Evolutionary conservation across 768 basidiomycete genomes (phyloP).

Genomic region (Lanmaoa pseudosensibilis): DNA sequence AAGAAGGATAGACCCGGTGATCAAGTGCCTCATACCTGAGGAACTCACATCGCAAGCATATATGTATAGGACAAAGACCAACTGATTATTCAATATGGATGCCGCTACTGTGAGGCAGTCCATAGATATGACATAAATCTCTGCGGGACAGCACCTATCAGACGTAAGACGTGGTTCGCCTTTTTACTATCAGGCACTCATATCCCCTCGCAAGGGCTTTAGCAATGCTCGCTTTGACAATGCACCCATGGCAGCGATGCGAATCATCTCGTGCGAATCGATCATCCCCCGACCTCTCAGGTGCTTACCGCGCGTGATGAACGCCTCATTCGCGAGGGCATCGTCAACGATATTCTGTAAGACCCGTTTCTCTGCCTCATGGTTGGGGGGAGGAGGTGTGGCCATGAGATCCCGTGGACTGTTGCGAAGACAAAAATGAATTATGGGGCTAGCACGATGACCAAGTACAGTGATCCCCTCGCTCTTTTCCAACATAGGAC

Average conservation of each 20-base stretch:
- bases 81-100: slow-evolving; percentile 10
- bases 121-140: slow-evolving; percentile 34
- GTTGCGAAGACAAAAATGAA: slow-evolving; percentile 72
- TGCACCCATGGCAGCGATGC: slow-evolving; percentile 70
- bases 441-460: slow-evolving; percentile 81
- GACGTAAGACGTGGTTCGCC: not conserved
- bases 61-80: not conserved
- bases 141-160: not conserved
- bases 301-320: slow-evolving; percentile 82
- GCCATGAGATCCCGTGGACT: slow-evolving; percentile 22
- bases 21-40: not conserved
- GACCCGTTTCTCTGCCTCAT: slow-evolving; percentile 69
- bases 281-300: slow-evolving; percentile 80
- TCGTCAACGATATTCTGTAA: slow-evolving; percentile 95
- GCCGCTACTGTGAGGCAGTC: slow-evolving; percentile 19
- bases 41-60: not conserved
- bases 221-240: slow-evolving; percentile 69
- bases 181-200: slow-evolving; percentile 23
- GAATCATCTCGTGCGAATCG: slow-evolving; percentile 81
- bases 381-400: slow-evolving; percentile 42
- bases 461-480: slow-evolving; percentile 83
- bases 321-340: slow-evolving; percentile 72
- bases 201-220: slow-evolving; percentile 69
- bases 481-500: slow-evolving; percentile 76
- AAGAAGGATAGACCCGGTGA: not conserved